Percentiles rank a stretch among this genome's conserved stretches.
These are phyloP conservation scores for Xerocomellus dryophilus DNA, from an alignment of 768 basidiomycete species.

Conservation along the genomic window DNA sequence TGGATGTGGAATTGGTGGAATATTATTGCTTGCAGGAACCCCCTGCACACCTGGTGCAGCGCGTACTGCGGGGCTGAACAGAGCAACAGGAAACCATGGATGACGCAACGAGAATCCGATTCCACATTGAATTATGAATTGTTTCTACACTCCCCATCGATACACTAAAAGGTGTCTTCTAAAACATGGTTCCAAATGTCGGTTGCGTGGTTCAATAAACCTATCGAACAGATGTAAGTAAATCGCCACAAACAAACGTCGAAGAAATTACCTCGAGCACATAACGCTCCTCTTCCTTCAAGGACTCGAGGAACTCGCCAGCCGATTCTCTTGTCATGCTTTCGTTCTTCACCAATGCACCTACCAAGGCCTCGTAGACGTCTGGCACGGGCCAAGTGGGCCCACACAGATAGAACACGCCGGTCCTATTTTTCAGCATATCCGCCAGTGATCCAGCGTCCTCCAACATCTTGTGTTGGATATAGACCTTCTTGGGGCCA, in stretches of 20 bases:
- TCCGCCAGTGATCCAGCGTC: conserved; percentile 75
- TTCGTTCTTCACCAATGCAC: conserved; percentile 71
- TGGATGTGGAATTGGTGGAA: not conserved
- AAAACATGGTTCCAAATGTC: not conserved
- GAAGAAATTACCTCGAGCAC: conserved; percentile 70
- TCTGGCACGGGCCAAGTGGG: conserved; percentile 99
- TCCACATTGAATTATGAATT: not conserved
- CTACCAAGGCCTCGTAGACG: conserved; percentile 89
- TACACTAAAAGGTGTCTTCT: not conserved
- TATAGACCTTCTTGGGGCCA: conserved; percentile 89
- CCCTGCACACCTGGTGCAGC: no score
- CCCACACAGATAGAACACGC: conserved; percentile 95
- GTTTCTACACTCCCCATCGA: not conserved
- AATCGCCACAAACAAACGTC: not conserved
- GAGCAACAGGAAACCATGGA: not conserved
- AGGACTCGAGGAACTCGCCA: conserved; percentile 76
- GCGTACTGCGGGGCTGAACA: not conserved
- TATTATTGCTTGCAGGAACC: not conserved
- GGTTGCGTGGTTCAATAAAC: conserved; percentile 18
- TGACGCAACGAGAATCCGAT: not conserved
- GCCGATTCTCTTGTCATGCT: conserved; percentile 63
- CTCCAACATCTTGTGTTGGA: conserved; percentile 97
- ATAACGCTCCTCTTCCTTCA: conserved; percentile 97
- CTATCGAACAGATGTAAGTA: conserved; percentile 11
- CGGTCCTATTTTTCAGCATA: conserved; percentile 69